phyloP scores from a whole-genome alignment of 176 grass and related monocot genomes.

The Chloris gayana region DNA sequence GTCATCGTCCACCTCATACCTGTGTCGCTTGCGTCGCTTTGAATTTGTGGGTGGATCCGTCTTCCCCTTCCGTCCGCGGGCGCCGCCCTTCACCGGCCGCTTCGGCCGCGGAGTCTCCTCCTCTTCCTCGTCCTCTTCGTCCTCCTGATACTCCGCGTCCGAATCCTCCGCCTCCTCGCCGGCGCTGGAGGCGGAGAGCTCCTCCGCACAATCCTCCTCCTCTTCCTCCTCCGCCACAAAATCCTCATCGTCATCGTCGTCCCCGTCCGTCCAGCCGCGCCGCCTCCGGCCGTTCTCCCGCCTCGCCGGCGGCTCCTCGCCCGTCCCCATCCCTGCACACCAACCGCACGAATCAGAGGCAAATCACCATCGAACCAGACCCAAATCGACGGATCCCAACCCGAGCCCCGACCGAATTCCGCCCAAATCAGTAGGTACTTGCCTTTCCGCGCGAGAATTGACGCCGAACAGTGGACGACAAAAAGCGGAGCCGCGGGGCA shows the following conservation, averaged over 20 bases:
- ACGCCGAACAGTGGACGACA: conserved; percentile 23
- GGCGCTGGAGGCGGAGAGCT: background rate
- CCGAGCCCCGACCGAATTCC: background rate
- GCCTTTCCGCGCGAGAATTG: conserved; percentile 37
- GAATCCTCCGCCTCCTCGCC: conserved; percentile 35
- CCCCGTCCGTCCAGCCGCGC: conserved; percentile 27
- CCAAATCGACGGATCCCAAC: conserved; percentile 45
- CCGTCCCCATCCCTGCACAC: conserved; percentile 56
- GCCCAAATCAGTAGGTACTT: conserved; percentile 30
- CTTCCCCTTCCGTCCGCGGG: conserved; percentile 28
- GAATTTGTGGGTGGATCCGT: background rate
- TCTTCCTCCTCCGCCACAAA: conserved; percentile 57
- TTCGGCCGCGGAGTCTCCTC: conserved; percentile 27
- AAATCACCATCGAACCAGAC: conserved; percentile 29
- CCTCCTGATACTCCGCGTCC: conserved; percentile 2
- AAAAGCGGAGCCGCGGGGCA: conserved; percentile 16
- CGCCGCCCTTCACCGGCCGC: conserved; percentile 4
- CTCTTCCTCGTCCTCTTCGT: conserved; percentile 47
- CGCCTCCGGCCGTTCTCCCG: conserved; percentile 26
- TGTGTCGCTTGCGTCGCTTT: conserved; percentile 35
- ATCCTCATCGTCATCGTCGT: conserved; percentile 54
- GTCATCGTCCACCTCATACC: conserved; percentile 51
- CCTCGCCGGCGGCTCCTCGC: conserved; percentile 43
- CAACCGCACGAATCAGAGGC: conserved; percentile 43
- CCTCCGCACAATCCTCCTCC: conserved; percentile 47